Evolutionary conservation across 1,139 yeast genomes (phyloP), one percentile per base, ranked within the genome.

Genomic region (Pneumocystis jirovecii): DNA sequence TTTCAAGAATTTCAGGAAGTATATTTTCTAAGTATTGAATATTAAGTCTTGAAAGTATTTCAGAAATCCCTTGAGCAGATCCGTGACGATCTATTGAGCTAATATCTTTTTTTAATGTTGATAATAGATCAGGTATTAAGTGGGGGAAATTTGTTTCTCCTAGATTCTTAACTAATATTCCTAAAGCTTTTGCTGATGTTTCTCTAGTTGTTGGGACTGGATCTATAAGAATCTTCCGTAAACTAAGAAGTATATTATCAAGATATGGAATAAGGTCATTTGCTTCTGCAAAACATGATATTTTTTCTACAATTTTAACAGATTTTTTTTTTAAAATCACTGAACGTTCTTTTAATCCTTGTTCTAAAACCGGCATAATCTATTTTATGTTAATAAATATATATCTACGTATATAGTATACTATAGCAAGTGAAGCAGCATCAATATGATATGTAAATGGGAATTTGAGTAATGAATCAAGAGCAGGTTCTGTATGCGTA

Each of bases 171-270:
- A 93, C 97, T 70, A 95, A 80, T 0, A 97, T 90, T 70, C 99
- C 99, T 66, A 95, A 80, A 0, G 98, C 98, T 77, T 97, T 85
- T 35, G 97, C 93, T 35, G 97, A 98, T 45, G 97, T 95, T 1
- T 97, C 95, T 75, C 98, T 84, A 0, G 98, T 93, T 61, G 87
- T 89, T 50, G 98, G 96, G 64, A 95, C 98, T 0, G 98, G 98
- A 73, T 95, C 99, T 66, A 95, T 97, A 96, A 95, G 91, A 1
- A 97, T 96, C 61, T 82, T 80, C 74, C 93, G 96, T 68, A 95
- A 82, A 72, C 90, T 97, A 17, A 83, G 81, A 62, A 91, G 86
- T 71, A 95, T 80, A 63, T 84, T 82, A 35, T 84, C 82, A 71
- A 95, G 79, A 76, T 95, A 93, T 37, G 97, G 97, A 67, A 84